Evolutionary conservation across 257 asterid genomes (phyloP), one percentile per base, ranked within the genome.

Genomic region (Salvia hispanica): DNA sequence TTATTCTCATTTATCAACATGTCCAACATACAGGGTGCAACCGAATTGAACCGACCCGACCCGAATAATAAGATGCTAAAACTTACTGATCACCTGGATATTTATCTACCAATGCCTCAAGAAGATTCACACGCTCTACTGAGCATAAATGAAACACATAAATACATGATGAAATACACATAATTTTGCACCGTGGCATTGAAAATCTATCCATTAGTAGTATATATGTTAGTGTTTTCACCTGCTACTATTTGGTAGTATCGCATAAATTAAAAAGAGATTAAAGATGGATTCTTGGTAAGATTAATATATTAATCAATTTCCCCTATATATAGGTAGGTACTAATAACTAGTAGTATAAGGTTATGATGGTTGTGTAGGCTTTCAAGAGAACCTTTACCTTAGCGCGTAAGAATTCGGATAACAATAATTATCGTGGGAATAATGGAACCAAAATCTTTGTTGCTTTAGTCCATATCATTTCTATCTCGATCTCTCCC

Each of bases 361-460:
- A 6, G 33, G 13, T 28, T 28, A 37, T 2, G 37, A 57, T 47
- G 31, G 9, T 55, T 55, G 25, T 21, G 58, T 67, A 16, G 16
- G 5, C 7, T 60, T 42, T 37, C 21, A 9, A 50, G 43, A 74
- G 74, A 60, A 74, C 54, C 70, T 48, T 33, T 64, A 73, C 66
- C 76, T 76, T 76, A 71, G 62, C 69, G 70, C 48, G 69, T 71
- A 76, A 71, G 77, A 33, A 71, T 71, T 71, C 43, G 58, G 39
- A 65, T 66, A 58, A 64, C 64, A 57, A 63, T 50, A 50, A 57
- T 59, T 76, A 71, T 64, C 60, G 39, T 43, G 56, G 37, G 80
- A 70, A 66, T 76, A 64, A 3, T 58, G 56, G 77, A 60, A 76
- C 69, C 77, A 6, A 76, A 61, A 76, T 76, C 72, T 72, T 72